Conservation (phyloP, 306 rosid genomes). For the Canavalia ensiformis region DNA sequence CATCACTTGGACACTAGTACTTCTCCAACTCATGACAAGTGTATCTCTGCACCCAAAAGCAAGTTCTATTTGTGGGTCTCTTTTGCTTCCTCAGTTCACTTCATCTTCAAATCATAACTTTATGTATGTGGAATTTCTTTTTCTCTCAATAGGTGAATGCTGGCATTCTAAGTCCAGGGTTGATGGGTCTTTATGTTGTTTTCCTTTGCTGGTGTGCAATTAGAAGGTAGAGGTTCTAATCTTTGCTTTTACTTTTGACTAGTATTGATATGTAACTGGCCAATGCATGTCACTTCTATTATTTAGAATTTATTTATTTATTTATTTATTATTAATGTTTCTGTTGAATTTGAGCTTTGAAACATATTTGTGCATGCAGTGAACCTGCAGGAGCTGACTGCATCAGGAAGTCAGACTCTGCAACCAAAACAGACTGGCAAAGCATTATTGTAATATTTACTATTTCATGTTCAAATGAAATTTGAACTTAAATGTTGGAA, state of each 20-base stretch:
- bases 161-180: conserved; percentile 87
- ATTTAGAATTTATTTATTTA: background rate
- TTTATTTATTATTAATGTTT: conserved; percentile 9
- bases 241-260: conserved; percentile 27
- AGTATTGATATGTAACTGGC: background rate
- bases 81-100: conserved; percentile 19
- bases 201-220: conserved; percentile 98
- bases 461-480: conserved; percentile 28
- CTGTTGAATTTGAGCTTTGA: conserved; percentile 35
- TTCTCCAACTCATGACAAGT: conserved; percentile 91
- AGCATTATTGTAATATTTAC: conserved; percentile 73
- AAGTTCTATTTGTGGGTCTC: conserved; percentile 26
- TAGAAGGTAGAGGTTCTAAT: conserved; percentile 69
- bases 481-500: conserved; percentile 22
- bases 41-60: conserved; percentile 96
- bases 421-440: conserved; percentile 83
- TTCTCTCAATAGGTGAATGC: conserved; percentile 73
- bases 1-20: conserved; percentile 91
- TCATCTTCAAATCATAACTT: conserved; percentile 29
- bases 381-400: conserved; percentile 84
- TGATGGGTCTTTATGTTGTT: conserved; percentile 96
- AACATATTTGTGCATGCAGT: conserved; percentile 57
- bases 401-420: conserved; percentile 63
- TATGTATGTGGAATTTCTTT: background rate
- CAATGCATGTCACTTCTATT: conserved; percentile 8